A percentile compares a stretch with the other conserved stretches of the same genome.
Conservation (phyloP, 108 stramenopile species). For the Cyclotella cryptica region DNA sequence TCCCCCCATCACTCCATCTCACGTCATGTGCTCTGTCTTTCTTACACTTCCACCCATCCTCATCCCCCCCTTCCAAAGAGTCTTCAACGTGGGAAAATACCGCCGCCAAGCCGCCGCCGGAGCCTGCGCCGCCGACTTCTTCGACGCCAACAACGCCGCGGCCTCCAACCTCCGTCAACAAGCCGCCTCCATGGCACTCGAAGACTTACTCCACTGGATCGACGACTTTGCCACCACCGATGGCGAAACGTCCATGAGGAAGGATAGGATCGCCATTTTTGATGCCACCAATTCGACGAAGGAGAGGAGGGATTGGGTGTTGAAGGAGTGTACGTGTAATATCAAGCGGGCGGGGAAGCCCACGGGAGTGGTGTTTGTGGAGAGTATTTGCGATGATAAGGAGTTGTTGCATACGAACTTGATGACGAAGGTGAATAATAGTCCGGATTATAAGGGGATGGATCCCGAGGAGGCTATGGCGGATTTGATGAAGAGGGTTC, state of each 20-base stretch:
- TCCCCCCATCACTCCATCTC: not conserved
- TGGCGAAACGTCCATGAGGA: not conserved
- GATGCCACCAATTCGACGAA: conserved; percentile 98
- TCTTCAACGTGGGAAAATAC: conserved; percentile 93
- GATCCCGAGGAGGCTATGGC: conserved; percentile 69
- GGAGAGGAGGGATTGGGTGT: conserved; percentile 75
- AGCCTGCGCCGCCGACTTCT: conserved; percentile 85
- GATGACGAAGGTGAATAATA: conserved; percentile 79
- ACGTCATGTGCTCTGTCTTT: not conserved
- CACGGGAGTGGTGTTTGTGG: conserved; percentile 93
- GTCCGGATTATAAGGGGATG: conserved; percentile 87
- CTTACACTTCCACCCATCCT: not conserved
- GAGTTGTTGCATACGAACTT: conserved; percentile 83
- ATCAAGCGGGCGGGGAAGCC: conserved; percentile 63
- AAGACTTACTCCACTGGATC: conserved; percentile 86
- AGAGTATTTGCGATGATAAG: conserved; percentile 95
- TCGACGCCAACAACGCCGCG: conserved; percentile 72
- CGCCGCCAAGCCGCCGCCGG: conserved; percentile 73
- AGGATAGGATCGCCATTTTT: conserved; percentile 90
- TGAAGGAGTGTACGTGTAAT: conserved; percentile 78
- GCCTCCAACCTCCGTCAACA: conserved; percentile 75
- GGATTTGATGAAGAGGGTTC: conserved; percentile 85
- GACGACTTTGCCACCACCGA: conserved; percentile 47
- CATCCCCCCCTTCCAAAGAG: conserved; percentile 4
- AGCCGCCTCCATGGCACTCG: conserved; percentile 72